Percentiles rank a stretch among this genome's conserved stretches.
Evolutionary conservation across 2,329 filamentous ascomycete species (phyloP).

Genomic region (Dryadomyces quercivorus): DNA sequence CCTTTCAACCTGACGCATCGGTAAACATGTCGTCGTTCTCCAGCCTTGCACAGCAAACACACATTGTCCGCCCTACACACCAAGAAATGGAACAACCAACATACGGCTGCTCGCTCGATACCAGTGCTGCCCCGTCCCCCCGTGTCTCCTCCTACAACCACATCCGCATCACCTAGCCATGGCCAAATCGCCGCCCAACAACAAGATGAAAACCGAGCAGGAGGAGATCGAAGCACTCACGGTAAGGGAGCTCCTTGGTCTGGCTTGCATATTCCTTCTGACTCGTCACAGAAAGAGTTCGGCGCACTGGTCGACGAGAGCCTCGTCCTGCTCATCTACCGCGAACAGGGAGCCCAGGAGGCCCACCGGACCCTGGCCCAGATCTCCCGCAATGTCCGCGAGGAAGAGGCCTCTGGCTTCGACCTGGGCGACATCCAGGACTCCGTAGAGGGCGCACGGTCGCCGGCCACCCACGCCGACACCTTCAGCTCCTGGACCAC

Average conservation of each 20-base stretch:
- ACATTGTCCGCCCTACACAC: not conserved
- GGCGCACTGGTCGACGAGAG: conserved; percentile 66
- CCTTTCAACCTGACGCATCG: not conserved
- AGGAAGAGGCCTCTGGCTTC: conserved; percentile 64
- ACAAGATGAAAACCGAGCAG: not conserved
- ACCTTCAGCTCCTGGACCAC: conserved; percentile 2
- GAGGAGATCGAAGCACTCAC: conserved; percentile 1
- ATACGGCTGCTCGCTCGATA: not conserved
- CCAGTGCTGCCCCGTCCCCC: not conserved
- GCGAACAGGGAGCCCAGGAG: conserved; percentile 51
- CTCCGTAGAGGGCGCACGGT: not conserved
- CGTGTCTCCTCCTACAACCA: not conserved
- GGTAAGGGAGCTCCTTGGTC: not conserved
- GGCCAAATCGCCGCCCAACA: not conserved
- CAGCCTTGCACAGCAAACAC: not conserved
- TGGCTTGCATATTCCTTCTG: not conserved
- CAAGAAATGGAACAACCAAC: not conserved
- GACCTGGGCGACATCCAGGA: conserved; percentile 56
- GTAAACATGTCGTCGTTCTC: no score
- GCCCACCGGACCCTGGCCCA: conserved; percentile 50
- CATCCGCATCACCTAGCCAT: not conserved
- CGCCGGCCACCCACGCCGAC: not conserved
- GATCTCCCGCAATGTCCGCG: conserved; percentile 49
- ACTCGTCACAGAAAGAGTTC: conserved; percentile 47
- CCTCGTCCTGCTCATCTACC: conserved; percentile 61